phyloP scores from a whole-genome alignment of 1,284 basidiomycete genomes.

The Pseudozyma hubeiensis region DNA sequence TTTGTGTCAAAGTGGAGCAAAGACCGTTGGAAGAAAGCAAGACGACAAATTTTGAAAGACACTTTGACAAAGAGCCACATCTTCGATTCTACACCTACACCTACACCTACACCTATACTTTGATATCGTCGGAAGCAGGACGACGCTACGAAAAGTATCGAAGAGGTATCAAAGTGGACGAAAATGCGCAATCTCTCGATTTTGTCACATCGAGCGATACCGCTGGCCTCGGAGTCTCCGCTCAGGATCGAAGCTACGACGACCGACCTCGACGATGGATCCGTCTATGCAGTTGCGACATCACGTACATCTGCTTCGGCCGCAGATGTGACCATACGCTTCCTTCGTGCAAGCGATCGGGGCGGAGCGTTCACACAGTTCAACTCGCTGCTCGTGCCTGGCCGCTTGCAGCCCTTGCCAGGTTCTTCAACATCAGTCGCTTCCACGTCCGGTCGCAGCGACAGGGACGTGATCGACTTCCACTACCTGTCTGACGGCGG shows the following conservation, averaged over 20 bases:
- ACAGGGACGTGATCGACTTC: conserved; percentile 47
- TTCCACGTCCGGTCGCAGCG: conserved; percentile 15
- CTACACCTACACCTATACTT: no score
- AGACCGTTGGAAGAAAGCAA: neutral
- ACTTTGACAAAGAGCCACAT: no score
- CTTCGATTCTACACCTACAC: neutral
- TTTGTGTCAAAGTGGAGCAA: conserved; percentile 9
- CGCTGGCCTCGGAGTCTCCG: conserved; percentile 16
- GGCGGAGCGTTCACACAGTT: conserved; percentile 11
- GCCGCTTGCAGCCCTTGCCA: conserved; percentile 16
- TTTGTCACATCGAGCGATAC: conserved; percentile 38
- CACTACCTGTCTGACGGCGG: conserved; percentile 63
- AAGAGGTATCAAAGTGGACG: neutral
- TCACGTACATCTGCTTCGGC: conserved; percentile 29
- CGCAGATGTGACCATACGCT: conserved; percentile 32
- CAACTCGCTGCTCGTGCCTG: conserved; percentile 36
- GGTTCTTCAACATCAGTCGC: conserved; percentile 29
- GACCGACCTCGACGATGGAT: conserved; percentile 36
- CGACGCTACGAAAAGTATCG: neutral
- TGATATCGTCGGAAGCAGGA: neutral
- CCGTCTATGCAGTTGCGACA: conserved; percentile 42
- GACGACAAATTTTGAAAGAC: conserved; percentile 4
- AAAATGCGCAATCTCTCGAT: conserved; percentile 45
- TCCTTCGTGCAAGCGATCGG: conserved; percentile 9
- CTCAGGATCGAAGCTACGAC: conserved; percentile 37